Percentiles rank a stretch among this genome's conserved stretches.
Evolutionary conservation across 768 basidiomycete species (phyloP).

Genomic region (Boletellus sp.): DNA sequence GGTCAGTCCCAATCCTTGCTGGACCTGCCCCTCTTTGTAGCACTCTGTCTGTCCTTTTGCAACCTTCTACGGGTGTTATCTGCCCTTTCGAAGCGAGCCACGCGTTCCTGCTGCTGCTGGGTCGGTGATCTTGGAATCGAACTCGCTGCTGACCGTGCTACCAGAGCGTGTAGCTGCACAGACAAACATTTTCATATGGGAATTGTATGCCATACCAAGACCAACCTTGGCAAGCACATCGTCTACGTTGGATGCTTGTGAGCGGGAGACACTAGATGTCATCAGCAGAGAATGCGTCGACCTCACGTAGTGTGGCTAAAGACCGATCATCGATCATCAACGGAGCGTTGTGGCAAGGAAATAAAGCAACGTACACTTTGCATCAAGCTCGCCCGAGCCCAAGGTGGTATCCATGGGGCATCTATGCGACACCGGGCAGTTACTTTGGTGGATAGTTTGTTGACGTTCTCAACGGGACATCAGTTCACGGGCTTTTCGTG

Average conservation of each 20-base stretch:
- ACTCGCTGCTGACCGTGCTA: slow-evolving; percentile 21
- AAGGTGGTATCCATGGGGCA: slow-evolving; percentile 63
- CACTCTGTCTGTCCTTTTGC: slow-evolving; percentile 27
- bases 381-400: slow-evolving; percentile 51
- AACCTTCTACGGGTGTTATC: slow-evolving; percentile 19
- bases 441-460: slow-evolving; percentile 85
- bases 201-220: not conserved
- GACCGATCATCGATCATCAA: not conserved
- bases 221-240: slow-evolving; percentile 66
- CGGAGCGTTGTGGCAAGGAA: not conserved
- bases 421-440: slow-evolving; percentile 58
- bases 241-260: slow-evolving; percentile 71
- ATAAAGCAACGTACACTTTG: slow-evolving; percentile 40
- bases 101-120: slow-evolving; percentile 25
- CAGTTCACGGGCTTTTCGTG: not conserved
- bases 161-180: slow-evolving; percentile 27
- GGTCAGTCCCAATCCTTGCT: slow-evolving; percentile 26
- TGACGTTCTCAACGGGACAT: slow-evolving; percentile 62
- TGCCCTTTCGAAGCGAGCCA: slow-evolving; percentile 18
- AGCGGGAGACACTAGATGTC: slow-evolving; percentile 67
- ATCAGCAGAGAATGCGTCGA: slow-evolving; percentile 67
- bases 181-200: not conserved
- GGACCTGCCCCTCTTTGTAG: slow-evolving; percentile 26
- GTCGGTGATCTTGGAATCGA: slow-evolving; percentile 23
- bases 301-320: slow-evolving; percentile 61